Evolutionary conservation across 2,329 filamentous ascomycete species (phyloP), one percentile per base, ranked within the genome.

Genomic region (Monilinia laxa): DNA sequence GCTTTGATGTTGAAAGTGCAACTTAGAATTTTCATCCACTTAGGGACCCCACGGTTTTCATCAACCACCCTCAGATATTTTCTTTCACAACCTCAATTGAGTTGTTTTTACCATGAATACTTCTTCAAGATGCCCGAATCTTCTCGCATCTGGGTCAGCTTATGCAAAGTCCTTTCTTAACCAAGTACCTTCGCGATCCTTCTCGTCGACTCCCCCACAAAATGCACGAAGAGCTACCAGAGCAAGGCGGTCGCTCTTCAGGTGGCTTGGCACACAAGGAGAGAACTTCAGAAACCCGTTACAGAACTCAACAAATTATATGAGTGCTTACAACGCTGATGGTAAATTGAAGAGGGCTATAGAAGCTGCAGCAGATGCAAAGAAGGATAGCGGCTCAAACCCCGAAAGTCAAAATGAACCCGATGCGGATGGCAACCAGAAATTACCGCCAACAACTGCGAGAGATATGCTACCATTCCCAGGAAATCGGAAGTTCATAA

Each of bases 401-500:
- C 54, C 60, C 3, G 54, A 70, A 54, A 55, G n/a, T 42, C 45
- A 54, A 38, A 23, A 51, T 45, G 62, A 62, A 20, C 35, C 62
- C 51, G 67, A 59, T 38, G 23, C 12, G 53, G 45, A 60, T 12
- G 52, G 47, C 5, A 67, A 72, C n/a, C 54, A 67, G n/a, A 28
- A 64, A 31, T 47, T 75, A 47, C 74, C 74, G 4, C 65, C 68
- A 12, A 70, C 72, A 59, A 65, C 60, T 0, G 14, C 12, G 1
- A 66, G 67, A 20, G 76, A 77, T 65, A 63, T 74, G 57, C 42
- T n/a, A 52, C 87, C 87, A 0, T 91, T 89, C 71, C 88, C 88
- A 1, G 73, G 83, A 54, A 91, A 91, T 75, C 77, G 73, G 23
- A 74, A 79, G 28, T 92, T 90, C 73, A 73, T 82, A 64, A 88